Evolutionary conservation across 208 protist genomes (phyloP), one percentile per base, ranked within the genome.

Genomic region (Leishmania tarentolae): DNA sequence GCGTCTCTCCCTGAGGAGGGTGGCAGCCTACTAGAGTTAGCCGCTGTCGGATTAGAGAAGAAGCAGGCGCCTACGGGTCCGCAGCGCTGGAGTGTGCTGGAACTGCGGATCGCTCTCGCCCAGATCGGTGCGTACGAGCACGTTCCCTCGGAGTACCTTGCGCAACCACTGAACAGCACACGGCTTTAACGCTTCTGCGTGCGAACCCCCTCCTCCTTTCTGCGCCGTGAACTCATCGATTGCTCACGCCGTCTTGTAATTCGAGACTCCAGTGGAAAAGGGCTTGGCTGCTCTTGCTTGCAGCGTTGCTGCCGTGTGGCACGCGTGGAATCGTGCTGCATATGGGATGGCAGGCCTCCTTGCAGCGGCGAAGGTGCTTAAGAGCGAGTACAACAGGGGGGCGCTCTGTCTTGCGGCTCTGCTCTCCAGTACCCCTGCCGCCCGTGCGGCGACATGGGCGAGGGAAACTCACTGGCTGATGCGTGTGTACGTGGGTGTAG

Each of bases 71-170:
- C 76, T n/a, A 63, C 87, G 31, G 91, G 91, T 11, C 87, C 87
- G 15, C 91, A 93, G 85, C 89, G 88, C 80, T 94, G 91, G 89
- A 91, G 82, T 70, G 85, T 81, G 75, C 57, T 89, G n/a, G 91
- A 94, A 52, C 66, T 93, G 42, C 87, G 91, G n/a, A 63, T 94
- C 44, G 75, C 76, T 44, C 82, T 94, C n/a, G 79, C 81, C 47
- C 87, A 86, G 15, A 50, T 91, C 53, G 78, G 83, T 35, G 88
- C 88, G 11, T 94, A 92, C 80, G 82, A 76, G 1, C 46, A 85
- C 37, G 52, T 82, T 40, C 87, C 81, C 11, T 47, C 72, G 1
- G 82, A 78, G 72, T 85, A 81, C 61, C 46, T 85, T 44, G 19
- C 65, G 59, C 59, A 61, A 68, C 46, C 59, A 46, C 44, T 57